These are phyloP conservation scores for Ceratobasidium papillatum DNA, from an alignment of 1,284 basidiomycete genomes.

Conservation along the genomic window DNA sequence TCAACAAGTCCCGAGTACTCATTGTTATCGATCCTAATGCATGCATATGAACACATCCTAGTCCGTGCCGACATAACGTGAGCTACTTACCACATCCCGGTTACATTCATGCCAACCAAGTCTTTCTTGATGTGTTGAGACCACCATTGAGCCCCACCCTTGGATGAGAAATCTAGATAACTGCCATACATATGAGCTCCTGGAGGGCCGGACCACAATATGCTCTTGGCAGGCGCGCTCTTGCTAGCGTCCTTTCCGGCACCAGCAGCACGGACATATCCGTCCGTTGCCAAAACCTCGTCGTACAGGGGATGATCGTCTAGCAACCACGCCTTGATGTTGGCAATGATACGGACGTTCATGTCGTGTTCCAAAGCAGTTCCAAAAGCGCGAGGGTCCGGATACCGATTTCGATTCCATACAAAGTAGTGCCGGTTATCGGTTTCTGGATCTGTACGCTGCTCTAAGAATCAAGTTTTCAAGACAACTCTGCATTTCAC, in stretches of 20 bases:
- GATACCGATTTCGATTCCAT: slow-evolving; percentile 37
- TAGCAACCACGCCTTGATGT: slow-evolving; percentile 35
- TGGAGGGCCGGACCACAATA: slow-evolving; percentile 29
- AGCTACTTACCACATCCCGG: slow-evolving; percentile 32
- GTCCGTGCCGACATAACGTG: neutral
- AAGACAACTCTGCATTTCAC: neutral
- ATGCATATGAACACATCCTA: neutral
- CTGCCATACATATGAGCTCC: slow-evolving; percentile 36
- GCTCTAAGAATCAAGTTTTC: neutral
- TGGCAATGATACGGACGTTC: slow-evolving; percentile 33
- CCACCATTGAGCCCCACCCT: slow-evolving; percentile 30
- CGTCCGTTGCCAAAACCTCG: neutral
- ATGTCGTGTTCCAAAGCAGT: slow-evolving; percentile 28
- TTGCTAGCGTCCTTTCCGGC: neutral
- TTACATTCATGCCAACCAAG: slow-evolving; percentile 29
- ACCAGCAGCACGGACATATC: slow-evolving; percentile 22
- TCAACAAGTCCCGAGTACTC: slow-evolving; percentile 37
- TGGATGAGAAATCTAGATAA: slow-evolving; percentile 37
- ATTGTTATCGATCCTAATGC: slow-evolving; percentile 36
- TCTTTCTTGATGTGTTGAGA: slow-evolving; percentile 37
- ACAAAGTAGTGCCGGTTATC: slow-evolving; percentile 37
- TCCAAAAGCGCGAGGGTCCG: slow-evolving; percentile 31
- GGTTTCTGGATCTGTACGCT: slow-evolving; percentile 23
- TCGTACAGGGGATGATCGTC: slow-evolving; percentile 38
- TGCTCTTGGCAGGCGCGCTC: slow-evolving; percentile 17